phyloP scores from a whole-genome alignment of 371 early-diverging fungal species.

The Saksenaea vasiformis region DNA sequence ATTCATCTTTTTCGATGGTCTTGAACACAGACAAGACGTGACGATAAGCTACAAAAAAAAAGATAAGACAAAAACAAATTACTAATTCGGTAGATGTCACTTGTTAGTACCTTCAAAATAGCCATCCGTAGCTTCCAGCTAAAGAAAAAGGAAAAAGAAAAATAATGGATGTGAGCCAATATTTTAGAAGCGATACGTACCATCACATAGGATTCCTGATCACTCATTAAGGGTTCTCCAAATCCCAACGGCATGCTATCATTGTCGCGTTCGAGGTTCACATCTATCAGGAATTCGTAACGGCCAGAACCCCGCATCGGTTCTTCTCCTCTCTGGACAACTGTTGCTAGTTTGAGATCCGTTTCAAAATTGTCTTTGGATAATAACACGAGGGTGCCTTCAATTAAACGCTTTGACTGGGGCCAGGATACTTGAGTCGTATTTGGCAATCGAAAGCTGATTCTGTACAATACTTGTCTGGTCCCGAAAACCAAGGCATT shows the following conservation, averaged over 20 bases:
- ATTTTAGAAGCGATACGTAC: slow-evolving; percentile 4
- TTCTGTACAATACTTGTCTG: slow-evolving; percentile 51
- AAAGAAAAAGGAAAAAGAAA: neutral
- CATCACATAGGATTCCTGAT: slow-evolving; percentile 43
- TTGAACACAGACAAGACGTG: slow-evolving; percentile 49
- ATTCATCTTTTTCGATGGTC: slow-evolving; percentile 30
- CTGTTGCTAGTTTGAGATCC: slow-evolving; percentile 59
- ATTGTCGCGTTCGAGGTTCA: slow-evolving; percentile 48
- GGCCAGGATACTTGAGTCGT: slow-evolving; percentile 49
- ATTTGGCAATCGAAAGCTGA: slow-evolving; percentile 55
- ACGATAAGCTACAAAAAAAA: slow-evolving; percentile 18
- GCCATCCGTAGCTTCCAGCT: slow-evolving; percentile 50
- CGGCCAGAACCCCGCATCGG: slow-evolving; percentile 45
- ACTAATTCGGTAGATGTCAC: neutral
- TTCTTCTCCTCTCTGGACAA: slow-evolving; percentile 55
- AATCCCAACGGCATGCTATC: slow-evolving; percentile 41
- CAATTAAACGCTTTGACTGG: slow-evolving; percentile 59
- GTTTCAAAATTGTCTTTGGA: slow-evolving; percentile 55
- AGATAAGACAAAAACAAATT: neutral
- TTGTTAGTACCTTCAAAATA: slow-evolving; percentile 52
- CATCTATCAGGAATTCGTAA: slow-evolving; percentile 55
- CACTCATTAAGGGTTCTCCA: slow-evolving; percentile 39
- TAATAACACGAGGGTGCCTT: slow-evolving; percentile 57
- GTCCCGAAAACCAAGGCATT: slow-evolving; percentile 56
- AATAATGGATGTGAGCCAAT: neutral